Conservation (phyloP, 495 filamentous ascomycete genomes). For the Tuber umbilicatum region DNA sequence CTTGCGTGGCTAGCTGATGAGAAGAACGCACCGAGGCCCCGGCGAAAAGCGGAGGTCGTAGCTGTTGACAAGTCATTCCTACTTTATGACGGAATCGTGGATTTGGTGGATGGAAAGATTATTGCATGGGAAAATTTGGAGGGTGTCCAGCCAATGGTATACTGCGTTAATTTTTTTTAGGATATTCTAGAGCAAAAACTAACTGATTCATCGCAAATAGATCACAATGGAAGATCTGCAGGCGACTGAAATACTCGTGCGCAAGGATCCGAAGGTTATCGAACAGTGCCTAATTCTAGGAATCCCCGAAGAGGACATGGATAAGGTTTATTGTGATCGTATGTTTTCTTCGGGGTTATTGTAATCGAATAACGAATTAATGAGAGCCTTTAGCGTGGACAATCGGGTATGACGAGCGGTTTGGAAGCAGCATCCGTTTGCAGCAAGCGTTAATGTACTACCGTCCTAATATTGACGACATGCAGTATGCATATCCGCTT, state of each 20-base stretch:
- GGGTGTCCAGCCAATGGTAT: conserved; percentile 74
- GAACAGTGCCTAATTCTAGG: conserved; percentile 85
- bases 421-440: conserved; percentile 69
- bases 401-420: conserved; percentile 89
- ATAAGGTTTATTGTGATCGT: conserved; percentile 89
- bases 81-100: conserved; percentile 79
- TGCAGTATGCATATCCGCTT: conserved; percentile 83
- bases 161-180: neutral
- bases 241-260: conserved; percentile 71
- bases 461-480: conserved; percentile 75
- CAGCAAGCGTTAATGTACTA: conserved; percentile 98
- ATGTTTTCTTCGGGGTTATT: conserved; percentile 42
- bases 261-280: conserved; percentile 81
- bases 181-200: neutral
- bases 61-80: conserved; percentile 73
- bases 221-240: conserved; percentile 95
- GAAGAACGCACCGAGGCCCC: conserved; percentile 56
- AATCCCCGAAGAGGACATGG: conserved; percentile 79
- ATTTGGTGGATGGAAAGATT: conserved; percentile 65
- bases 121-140: conserved; percentile 68
- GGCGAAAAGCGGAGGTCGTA: conserved; percentile 74
- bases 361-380: neutral
- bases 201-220: conserved; percentile 41
- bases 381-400: conserved; percentile 61
- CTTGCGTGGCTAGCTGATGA: conserved; percentile 68